Evolutionary conservation across 768 basidiomycete genomes (phyloP), one percentile per base, ranked within the genome.

Genomic region (Leccinum incarnatum): DNA sequence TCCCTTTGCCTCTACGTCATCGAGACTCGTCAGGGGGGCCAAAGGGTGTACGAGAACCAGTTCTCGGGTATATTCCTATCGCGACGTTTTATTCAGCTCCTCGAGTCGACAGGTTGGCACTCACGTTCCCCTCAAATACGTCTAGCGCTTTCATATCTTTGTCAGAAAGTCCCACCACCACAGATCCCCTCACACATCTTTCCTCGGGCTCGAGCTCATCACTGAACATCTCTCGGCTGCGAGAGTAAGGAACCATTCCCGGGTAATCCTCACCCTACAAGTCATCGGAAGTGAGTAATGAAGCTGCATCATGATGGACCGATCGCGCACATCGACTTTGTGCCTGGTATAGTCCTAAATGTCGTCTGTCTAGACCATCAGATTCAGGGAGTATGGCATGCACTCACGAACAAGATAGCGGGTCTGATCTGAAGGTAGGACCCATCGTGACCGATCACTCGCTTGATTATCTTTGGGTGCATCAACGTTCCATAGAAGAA

Each of bases 401-500:
- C 29, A 70, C 85, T 69, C 61, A 93, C 93, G 67, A 82, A 75
- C 8, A 97, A 71, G 7, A 95, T 68, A 5, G 93, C 94, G 40
- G 91, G 86, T 60, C 85, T 85, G 48, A 91, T 81, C 54, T 82
- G 68, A 2, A 96, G 78, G 61, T 86, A 77, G 8, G 74, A 65
- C 8, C 88, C 90, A 48, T 85, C 77, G 65, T 90, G 86, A 7
- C 79, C 78, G 47, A 97, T 84, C 7, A 97, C 93, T 19, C 86
- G 77, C 57, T 78, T 82, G 40, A 97, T 76, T 66, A 98, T 89
- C 52, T 82, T 83, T 6, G 94, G 93, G 66, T 95, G 92, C 80
- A 95, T 86, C 21, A 98, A 77, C 0, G 92, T 96, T 12, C 95
- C 95, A 72, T 95, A 94, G 77, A 93, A 90, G 73, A 95, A 95